A percentile compares a stretch with the other conserved stretches of the same genome.
Evolutionary conservation across 139 green algal genomes (phyloP).

Genomic region (Haematococcus lacustris): DNA sequence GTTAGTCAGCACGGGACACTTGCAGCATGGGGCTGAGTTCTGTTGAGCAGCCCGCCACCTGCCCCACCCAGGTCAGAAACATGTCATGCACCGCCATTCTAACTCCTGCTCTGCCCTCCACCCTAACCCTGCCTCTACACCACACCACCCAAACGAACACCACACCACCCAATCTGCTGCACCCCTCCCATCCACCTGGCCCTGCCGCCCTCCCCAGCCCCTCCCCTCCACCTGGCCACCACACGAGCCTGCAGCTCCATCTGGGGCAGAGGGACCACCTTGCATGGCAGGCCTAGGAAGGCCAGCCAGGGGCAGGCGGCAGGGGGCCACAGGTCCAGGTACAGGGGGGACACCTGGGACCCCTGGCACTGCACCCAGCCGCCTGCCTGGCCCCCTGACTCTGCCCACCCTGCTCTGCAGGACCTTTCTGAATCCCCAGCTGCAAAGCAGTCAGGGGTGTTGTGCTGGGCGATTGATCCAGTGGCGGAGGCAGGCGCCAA

Average conservation of each 20-base stretch:
- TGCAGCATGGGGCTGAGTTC: no score
- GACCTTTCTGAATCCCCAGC: background rate
- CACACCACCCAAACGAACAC: background rate
- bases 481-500: no score
- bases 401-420: no score
- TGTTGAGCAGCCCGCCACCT: no score
- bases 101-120: background rate
- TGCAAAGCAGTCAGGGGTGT: background rate
- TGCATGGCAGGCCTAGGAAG: slow-evolving; percentile 73
- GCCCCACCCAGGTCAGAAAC: background rate
- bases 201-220: background rate
- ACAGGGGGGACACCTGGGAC: slow-evolving; percentile 30
- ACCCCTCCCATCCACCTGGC: background rate
- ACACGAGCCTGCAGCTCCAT: slow-evolving; percentile 51
- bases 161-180: background rate
- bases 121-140: background rate
- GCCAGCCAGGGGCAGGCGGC: slow-evolving; percentile 35
- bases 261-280: slow-evolving; percentile 59
- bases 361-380: background rate
- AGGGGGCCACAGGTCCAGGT: slow-evolving; percentile 60
- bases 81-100: background rate
- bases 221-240: slow-evolving; percentile 21
- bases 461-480: background rate
- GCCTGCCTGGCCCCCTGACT: no score
- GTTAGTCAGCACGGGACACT: no score